Conservation (phyloP, 2,329 filamentous ascomycete species). For the Cladosporium sp. region DNA sequence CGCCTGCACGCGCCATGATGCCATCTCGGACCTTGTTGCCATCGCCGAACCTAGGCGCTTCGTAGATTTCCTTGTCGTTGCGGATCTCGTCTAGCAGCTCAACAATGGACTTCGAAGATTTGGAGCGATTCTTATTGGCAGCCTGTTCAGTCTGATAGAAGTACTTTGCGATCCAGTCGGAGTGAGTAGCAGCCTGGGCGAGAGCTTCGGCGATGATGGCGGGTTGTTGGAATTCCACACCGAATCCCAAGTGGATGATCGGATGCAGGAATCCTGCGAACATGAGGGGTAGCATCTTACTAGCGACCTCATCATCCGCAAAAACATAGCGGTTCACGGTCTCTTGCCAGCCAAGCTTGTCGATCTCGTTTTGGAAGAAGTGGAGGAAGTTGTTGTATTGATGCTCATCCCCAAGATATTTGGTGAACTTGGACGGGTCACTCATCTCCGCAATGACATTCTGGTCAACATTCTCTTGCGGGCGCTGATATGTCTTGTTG, state of each 20-base stretch:
- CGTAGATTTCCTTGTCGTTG: conserved; percentile 52
- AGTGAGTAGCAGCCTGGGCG: conserved; percentile 70
- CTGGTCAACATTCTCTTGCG: conserved; percentile 37
- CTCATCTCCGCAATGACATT: conserved; percentile 52
- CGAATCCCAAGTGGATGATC: conserved; percentile 80
- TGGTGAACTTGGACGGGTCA: conserved; percentile 52
- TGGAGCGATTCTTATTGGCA: conserved; percentile 28
- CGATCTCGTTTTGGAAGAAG: conserved; percentile 73
- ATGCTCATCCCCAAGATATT: conserved; percentile 58
- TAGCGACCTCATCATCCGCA: conserved; percentile 56
- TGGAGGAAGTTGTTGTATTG: conserved; percentile 69
- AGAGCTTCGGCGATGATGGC: conserved; percentile 76
- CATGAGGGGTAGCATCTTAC: conserved; percentile 65
- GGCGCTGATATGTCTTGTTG: conserved; percentile 63
- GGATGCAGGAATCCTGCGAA: conserved; percentile 71
- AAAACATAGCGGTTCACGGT: conserved; percentile 67
- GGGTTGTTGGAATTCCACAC: conserved; percentile 75
- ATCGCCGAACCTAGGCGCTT: conserved; percentile 36
- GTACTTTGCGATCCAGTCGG: conserved; percentile 48
- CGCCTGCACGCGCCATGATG: conserved; percentile 56
- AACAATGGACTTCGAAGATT: conserved; percentile 41
- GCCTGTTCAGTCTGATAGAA: conserved; percentile 51
- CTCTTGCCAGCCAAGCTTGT: conserved; percentile 55
- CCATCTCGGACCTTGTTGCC: conserved; percentile 64
- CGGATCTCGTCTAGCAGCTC: conserved; percentile 59